Percentiles rank a stretch among this genome's conserved stretches.
Evolutionary conservation across 2,329 filamentous ascomycete genomes (phyloP).

Genomic region (Cladophialophora immunda): DNA sequence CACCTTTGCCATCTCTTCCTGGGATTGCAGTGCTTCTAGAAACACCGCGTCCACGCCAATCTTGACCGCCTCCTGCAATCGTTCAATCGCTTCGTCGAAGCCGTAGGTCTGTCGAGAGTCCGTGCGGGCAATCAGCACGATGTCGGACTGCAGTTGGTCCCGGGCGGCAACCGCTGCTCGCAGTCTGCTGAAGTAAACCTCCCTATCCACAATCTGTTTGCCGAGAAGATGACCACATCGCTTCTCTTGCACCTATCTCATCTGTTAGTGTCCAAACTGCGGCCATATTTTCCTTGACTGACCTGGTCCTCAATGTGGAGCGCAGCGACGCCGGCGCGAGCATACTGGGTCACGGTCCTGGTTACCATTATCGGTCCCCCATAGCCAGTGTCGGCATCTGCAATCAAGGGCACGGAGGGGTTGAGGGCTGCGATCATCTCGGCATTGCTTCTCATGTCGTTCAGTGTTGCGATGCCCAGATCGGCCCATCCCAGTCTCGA

Average conservation of each 20-base stretch:
- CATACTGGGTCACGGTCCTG: slow-evolving; percentile 60
- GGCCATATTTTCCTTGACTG: slow-evolving; percentile 7
- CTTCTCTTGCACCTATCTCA: slow-evolving; percentile 57
- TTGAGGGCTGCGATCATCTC: slow-evolving; percentile 63
- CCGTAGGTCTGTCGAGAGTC: slow-evolving; percentile 48
- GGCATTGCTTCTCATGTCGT: slow-evolving; percentile 63
- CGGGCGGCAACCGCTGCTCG: slow-evolving; percentile 52
- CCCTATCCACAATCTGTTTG: slow-evolving; percentile 50
- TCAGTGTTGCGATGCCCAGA: slow-evolving; percentile 59
- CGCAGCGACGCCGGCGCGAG: slow-evolving; percentile 62
- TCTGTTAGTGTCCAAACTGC: background rate
- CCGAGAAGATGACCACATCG: slow-evolving; percentile 52
- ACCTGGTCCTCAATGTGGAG: slow-evolving; percentile 65
- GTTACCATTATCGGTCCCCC: slow-evolving; percentile 60
- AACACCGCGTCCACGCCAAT: slow-evolving; percentile 54
- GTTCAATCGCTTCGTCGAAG: slow-evolving; percentile 51
- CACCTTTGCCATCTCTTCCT: slow-evolving; percentile 48
- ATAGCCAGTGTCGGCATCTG: slow-evolving; percentile 63
- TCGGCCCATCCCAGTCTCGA: slow-evolving; percentile 60
- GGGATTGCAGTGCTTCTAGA: slow-evolving; percentile 52
- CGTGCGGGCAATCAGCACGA: slow-evolving; percentile 56
- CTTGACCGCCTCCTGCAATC: slow-evolving; percentile 51
- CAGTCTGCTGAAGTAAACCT: slow-evolving; percentile 49
- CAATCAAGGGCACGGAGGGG: slow-evolving; percentile 60
- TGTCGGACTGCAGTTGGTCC: slow-evolving; percentile 49